Percentiles rank a stretch among this genome's conserved stretches.
Conservation (phyloP, 306 rosid species). For the Purshia tridentata region DNA sequence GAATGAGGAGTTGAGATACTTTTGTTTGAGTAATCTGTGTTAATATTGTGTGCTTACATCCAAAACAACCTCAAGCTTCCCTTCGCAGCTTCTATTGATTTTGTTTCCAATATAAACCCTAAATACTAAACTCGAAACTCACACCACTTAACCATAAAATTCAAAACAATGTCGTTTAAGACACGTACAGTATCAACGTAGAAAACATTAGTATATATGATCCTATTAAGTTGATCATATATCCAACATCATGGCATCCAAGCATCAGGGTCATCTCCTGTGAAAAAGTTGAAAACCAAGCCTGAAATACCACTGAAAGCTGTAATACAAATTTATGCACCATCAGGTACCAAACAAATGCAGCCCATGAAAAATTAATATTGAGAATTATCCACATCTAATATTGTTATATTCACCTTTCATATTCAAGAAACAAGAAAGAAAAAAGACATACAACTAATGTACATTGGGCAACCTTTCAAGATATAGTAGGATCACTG, state of each 20-base stretch:
- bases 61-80: no score
- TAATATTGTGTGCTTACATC: no score
- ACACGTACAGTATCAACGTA: no score
- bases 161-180: no score
- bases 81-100: no score
- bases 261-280: not conserved
- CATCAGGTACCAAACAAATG: not conserved
- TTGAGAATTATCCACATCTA: not conserved
- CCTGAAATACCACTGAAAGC: not conserved
- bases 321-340: not conserved
- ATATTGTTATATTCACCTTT: not conserved
- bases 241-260: not conserved
- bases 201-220: no score
- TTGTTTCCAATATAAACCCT: no score
- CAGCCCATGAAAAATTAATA: not conserved
- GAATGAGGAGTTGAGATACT: no score
- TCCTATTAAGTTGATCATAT: not conserved
- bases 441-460: slow-evolving; percentile 5
- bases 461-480: slow-evolving; percentile 7
- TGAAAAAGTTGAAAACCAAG: slow-evolving; percentile 3
- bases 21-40: no score
- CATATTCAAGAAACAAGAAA: not conserved
- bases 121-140: no score
- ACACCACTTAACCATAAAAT: no score
- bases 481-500: slow-evolving; percentile 39